Conservation (phyloP, 2,329 filamentous ascomycete genomes). For the Fusarium sp. region DNA sequence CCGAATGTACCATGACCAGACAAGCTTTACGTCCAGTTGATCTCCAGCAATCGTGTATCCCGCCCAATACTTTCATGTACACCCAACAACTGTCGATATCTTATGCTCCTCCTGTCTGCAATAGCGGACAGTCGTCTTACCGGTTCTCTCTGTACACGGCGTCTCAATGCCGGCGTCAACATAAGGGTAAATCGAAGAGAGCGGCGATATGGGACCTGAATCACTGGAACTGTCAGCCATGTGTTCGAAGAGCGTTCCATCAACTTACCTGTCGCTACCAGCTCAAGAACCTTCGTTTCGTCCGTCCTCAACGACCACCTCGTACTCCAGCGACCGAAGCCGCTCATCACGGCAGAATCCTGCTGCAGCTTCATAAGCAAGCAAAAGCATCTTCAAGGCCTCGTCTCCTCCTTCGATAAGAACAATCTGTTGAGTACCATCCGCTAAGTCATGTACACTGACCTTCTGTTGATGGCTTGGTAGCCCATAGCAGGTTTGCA, state of each 20-base stretch:
- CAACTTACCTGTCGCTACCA: fast-evolving
- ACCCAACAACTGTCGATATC: fast-evolving
- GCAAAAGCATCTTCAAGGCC: neutral
- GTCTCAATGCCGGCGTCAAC: neutral
- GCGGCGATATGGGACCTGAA: fast-evolving
- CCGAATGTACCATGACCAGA: too few species aligned
- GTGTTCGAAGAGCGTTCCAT: fast-evolving
- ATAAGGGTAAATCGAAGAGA: fast-evolving
- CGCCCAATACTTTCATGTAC: neutral
- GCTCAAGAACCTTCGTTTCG: fast-evolving
- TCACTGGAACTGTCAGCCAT: neutral
- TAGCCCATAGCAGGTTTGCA: neutral
- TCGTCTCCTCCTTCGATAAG: neutral
- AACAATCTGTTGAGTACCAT: neutral
- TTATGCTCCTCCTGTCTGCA: fast-evolving
- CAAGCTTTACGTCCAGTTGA: neutral
- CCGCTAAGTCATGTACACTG: neutral
- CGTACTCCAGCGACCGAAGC: neutral
- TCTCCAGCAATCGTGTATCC: neutral
- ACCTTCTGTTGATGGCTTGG: neutral
- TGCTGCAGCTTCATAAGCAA: neutral
- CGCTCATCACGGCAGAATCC: neutral
- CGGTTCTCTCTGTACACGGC: neutral
- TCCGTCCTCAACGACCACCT: neutral
- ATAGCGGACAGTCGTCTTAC: fast-evolving